Conservation (phyloP, 805 yeast species). For the Hanseniaspora nectarophila region DNA sequence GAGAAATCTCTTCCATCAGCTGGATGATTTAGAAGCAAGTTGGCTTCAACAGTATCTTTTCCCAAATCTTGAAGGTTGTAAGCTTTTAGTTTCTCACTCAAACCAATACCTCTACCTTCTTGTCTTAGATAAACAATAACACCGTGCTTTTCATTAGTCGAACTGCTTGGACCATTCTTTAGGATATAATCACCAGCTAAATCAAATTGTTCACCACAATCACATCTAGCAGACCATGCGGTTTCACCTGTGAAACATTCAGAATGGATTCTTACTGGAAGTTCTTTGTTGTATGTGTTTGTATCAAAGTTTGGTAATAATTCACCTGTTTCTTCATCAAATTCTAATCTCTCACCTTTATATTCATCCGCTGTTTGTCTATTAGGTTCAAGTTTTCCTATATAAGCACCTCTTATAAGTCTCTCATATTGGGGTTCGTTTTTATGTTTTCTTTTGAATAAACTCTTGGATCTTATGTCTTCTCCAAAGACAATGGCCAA, state of each 20-base stretch:
- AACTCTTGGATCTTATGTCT: constrained; percentile 63
- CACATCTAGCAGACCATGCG: constrained; percentile 98
- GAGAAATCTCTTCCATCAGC: constrained; percentile 95
- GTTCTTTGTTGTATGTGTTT: constrained; percentile 8
- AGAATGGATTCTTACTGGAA: constrained; percentile 59
- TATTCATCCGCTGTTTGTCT: constrained; percentile 54
- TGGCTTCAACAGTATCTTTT: constrained; percentile 97
- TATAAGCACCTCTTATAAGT: constrained; percentile 97
- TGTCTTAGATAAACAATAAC: constrained; percentile 92
- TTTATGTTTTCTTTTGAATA: constrained; percentile 43
- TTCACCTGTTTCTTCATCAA: constrained; percentile 78
- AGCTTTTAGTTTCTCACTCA: constrained; percentile 95
- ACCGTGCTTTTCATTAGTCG: constrained; percentile 70
- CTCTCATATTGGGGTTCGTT: constrained; percentile 82
- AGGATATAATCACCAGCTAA: constrained; percentile 87
- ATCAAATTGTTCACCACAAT: constrained; percentile 97
- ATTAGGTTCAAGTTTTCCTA: constrained; percentile 84
- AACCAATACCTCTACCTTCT: constrained; percentile 97
- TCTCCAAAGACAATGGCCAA: constrained; percentile 95
- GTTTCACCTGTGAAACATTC: constrained; percentile 99
- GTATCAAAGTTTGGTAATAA: constrained; percentile 43
- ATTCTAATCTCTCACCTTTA: constrained; percentile 27
- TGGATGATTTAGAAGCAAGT: constrained; percentile 82
- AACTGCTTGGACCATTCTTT: constrained; percentile 17
- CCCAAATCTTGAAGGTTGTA: constrained; percentile 95